A percentile compares a stretch with the other conserved stretches of the same genome.
Evolutionary conservation across 306 rosid genomes (phyloP).

Genomic region (Myrica gale): DNA sequence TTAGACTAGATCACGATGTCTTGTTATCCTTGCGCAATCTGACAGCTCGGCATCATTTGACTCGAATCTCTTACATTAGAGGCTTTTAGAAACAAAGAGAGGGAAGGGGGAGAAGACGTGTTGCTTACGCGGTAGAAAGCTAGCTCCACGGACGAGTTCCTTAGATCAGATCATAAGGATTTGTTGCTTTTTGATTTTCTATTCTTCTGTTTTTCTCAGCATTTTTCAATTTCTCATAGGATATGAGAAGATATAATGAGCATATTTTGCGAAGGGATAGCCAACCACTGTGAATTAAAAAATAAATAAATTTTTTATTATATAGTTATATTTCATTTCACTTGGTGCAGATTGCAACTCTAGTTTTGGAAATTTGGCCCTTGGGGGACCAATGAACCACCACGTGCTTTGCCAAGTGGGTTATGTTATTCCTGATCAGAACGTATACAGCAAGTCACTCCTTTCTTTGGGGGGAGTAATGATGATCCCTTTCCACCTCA

Average conservation of each 20-base stretch:
- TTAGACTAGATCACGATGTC: too few species aligned
- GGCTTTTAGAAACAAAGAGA: background rate
- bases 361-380: background rate
- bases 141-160: too few species aligned
- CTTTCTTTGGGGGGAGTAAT: too few species aligned
- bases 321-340: background rate
- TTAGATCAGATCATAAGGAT: too few species aligned
- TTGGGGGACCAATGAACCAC: conserved; percentile 12
- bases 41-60: too few species aligned
- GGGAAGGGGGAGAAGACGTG: conserved; percentile 19
- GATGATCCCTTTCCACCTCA: background rate
- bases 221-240: background rate
- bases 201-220: too few species aligned
- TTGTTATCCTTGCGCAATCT: too few species aligned
- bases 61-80: too few species aligned
- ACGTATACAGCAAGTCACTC: too few species aligned
- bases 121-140: conserved; percentile 22
- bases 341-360: conserved; percentile 3
- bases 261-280: background rate
- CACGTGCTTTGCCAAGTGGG: background rate
- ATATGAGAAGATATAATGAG: background rate
- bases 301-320: too few species aligned
- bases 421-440: background rate
- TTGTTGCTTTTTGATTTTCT: too few species aligned
- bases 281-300: background rate